Evolutionary conservation across 108 stramenopile genomes (phyloP).

Genomic region (Fragilariopsis cylindrus): DNA sequence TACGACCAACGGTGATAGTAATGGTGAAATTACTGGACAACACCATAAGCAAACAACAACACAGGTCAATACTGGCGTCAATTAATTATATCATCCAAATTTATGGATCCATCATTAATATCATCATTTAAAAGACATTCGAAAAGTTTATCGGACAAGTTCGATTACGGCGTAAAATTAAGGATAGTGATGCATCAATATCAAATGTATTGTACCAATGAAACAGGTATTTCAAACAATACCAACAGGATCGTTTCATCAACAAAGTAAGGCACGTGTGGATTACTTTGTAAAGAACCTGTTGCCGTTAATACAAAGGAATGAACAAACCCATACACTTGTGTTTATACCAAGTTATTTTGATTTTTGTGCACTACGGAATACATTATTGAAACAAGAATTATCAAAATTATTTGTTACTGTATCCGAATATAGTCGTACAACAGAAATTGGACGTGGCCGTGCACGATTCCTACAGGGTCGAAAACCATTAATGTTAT

Average conservation of each 20-base stretch:
- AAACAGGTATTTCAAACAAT: slow-evolving; percentile 93
- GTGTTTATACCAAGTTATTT: slow-evolving; percentile 94
- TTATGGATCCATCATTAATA: slow-evolving; percentile 72
- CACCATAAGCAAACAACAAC: no score
- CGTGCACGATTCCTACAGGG: slow-evolving; percentile 93
- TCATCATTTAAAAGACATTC: slow-evolving; percentile 76
- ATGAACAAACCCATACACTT: slow-evolving; percentile 85
- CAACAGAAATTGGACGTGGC: slow-evolving; percentile 83
- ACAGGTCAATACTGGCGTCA: slow-evolving; percentile 84
- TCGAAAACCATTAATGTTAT: slow-evolving; percentile 86
- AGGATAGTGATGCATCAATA: slow-evolving; percentile 61
- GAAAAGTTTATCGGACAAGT: slow-evolving; percentile 72
- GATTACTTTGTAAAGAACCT: slow-evolving; percentile 83
- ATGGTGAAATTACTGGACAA: no score
- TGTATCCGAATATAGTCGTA: slow-evolving; percentile 89
- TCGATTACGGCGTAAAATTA: slow-evolving; percentile 53
- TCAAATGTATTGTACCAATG: slow-evolving; percentile 68
- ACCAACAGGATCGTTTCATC: slow-evolving; percentile 48
- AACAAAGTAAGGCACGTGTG: slow-evolving; percentile 75
- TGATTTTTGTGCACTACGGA: slow-evolving; percentile 91
- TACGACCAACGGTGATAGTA: no score
- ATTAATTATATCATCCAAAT: slow-evolving; percentile 67
- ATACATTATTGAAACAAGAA: slow-evolving; percentile 76
- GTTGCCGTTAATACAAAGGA: slow-evolving; percentile 69
- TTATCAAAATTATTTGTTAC: slow-evolving; percentile 56